These are phyloP conservation scores for Phytophthora idaei DNA, from an alignment of 352 stramenopile species.

Conservation along the genomic window DNA sequence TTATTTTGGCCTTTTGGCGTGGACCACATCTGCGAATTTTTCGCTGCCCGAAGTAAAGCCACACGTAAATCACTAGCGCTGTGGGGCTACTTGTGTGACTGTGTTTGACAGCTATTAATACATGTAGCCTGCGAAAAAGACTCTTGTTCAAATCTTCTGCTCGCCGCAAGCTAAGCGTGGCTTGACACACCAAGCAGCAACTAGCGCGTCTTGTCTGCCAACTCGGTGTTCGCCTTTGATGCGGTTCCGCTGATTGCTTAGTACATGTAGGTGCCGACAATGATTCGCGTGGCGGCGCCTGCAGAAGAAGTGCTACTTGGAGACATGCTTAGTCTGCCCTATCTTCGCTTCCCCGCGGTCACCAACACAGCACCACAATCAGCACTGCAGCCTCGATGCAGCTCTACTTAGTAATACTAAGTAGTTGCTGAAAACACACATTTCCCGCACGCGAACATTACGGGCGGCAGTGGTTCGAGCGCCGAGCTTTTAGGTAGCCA, in stretches of 20 bases:
- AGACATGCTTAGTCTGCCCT: slow-evolving; percentile 21
- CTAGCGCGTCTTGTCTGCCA: slow-evolving; percentile 31
- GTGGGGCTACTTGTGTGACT: slow-evolving; percentile 13
- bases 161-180: slow-evolving; percentile 1
- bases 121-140: background rate
- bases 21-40: slow-evolving; percentile 3
- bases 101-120: background rate
- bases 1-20: slow-evolving; percentile 6
- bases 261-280: background rate
- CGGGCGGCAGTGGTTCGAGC: background rate
- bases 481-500: slow-evolving; percentile 3
- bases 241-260: slow-evolving; percentile 2
- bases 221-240: slow-evolving; percentile 18
- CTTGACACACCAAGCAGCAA: slow-evolving; percentile 1
- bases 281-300: background rate
- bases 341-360: slow-evolving; percentile 10
- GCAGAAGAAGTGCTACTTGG: slow-evolving; percentile 27
- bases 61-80: slow-evolving; percentile 3
- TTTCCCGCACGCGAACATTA: slow-evolving; percentile 17
- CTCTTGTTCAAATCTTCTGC: slow-evolving; percentile 16
- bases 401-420: background rate
- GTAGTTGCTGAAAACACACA: background rate
- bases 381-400: background rate
- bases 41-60: slow-evolving; percentile 17
- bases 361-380: slow-evolving; percentile 7